Base-by-base conservation (phyloP, 129 eudicot species). In the Artemisia argyi region DNA sequence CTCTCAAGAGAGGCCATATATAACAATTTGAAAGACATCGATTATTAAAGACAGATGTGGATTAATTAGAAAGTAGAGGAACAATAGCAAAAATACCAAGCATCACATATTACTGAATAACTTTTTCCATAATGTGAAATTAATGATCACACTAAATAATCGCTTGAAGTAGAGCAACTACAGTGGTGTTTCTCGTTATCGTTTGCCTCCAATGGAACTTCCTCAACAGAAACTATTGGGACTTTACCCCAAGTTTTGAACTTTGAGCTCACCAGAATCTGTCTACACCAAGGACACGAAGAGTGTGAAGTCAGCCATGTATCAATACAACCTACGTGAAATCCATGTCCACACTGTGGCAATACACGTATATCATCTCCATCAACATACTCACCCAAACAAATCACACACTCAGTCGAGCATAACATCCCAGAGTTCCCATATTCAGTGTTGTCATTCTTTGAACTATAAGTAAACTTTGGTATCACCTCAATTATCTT, bases 291-390 rank as follows among this genome's bases (percentile, higher is more conserved):
- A 44, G 81, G 81, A 69, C 81, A 69, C n/a, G 81, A 77, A 0
- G 81, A 77, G 52, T 77, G 81, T 12, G 81, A 77, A 65, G 26
- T 49, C 52, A 83, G 84, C 87, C 85, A 83, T 64, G 16, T 54
- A 71, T 83, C 22, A 20, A 83, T 80, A 71, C 88, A 83, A 10
- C 51, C 61, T 48, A 83, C 85, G 74, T 83, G 88, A 49, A 83
- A 84, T 8, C 81, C 68, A 63, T 84, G 88, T 64, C 83, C 83
- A 35, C 88, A 84, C 65, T 71, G 70, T 58, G 88, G 85, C 78
- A 83, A 28, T 7, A 83, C 76, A 8, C 82, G 79, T 71, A 80
- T 79, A 46, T 76, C 74, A 30, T 80, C 85, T 64, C 85, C 85
- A 17, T 61, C 74, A 8, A 46, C 73, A 22, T 71, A 83, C 52